Conservation (phyloP, 495 filamentous ascomycete genomes). For the Talaromyces stipitatus region DNA sequence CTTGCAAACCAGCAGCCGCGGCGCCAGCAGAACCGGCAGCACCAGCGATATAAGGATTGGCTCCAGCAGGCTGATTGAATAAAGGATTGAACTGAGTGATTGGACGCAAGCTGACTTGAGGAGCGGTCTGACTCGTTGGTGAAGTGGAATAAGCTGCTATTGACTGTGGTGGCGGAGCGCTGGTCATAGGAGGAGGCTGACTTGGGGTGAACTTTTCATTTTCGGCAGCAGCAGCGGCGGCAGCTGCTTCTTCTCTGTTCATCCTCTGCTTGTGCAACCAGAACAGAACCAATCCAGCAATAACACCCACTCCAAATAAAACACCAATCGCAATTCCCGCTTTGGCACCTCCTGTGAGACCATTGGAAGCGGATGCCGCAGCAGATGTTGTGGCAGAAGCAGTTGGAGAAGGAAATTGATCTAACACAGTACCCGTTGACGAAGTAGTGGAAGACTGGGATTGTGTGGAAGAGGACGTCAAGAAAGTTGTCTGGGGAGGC, state of each 20-base stretch:
- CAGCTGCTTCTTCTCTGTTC: slow-evolving; percentile 40
- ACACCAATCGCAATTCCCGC: slow-evolving; percentile 82
- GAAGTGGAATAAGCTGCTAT: slow-evolving; percentile 28
- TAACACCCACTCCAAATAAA: slow-evolving; percentile 52
- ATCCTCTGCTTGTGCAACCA: slow-evolving; percentile 58
- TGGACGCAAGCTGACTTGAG: slow-evolving; percentile 77
- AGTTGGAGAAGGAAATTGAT: slow-evolving; percentile 12
- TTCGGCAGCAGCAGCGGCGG: slow-evolving; percentile 46
- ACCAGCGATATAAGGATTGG: slow-evolving; percentile 13
- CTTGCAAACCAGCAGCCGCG: slow-evolving; percentile 9
- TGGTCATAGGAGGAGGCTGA: slow-evolving; percentile 18
- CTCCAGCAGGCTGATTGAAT: slow-evolving; percentile 28
- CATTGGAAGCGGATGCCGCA: slow-evolving; percentile 23
- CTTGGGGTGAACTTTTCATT: slow-evolving; percentile 46
- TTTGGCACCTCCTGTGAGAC: slow-evolving; percentile 59
- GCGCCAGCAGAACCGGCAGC: slow-evolving; percentile 10
- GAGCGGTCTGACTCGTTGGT: slow-evolving; percentile 49
- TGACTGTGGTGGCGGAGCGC: slow-evolving; percentile 30
- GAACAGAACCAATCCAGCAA: slow-evolving; percentile 55
- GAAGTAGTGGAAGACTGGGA: slow-evolving; percentile 16
- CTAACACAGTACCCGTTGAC: slow-evolving; percentile 11
- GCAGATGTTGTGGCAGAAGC: slow-evolving; percentile 13
- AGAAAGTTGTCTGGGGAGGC: slow-evolving; percentile 20
- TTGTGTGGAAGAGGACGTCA: slow-evolving; percentile 12
- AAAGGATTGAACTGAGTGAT: slow-evolving; percentile 79